These are phyloP conservation scores for Pelargonium cotyledonis DNA, from an alignment of 441 rosid genomes.

Conservation along the genomic window DNA sequence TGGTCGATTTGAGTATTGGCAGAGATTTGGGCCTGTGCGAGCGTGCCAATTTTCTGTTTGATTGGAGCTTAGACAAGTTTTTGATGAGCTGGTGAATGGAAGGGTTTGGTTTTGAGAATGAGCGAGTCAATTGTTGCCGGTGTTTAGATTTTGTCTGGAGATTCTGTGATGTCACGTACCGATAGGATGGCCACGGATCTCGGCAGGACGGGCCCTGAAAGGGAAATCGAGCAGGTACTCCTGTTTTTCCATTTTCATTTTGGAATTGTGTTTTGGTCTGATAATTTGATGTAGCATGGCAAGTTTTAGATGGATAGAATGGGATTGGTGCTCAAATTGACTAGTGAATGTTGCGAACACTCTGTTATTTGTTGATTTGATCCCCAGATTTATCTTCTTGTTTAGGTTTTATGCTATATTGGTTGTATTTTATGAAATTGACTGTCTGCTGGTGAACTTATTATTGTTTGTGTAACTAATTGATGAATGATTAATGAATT, in stretches of 20 bases:
- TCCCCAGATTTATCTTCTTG: background rate
- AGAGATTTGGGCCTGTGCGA: conserved; percentile 19
- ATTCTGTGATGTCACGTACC: conserved; percentile 39
- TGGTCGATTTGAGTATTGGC: conserved; percentile 26
- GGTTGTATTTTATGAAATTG: background rate
- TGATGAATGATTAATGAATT: background rate
- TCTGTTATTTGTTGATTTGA: background rate
- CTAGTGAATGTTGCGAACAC: background rate
- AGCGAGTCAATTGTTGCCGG: conserved; percentile 20
- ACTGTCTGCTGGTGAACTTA: background rate
- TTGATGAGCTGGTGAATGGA: conserved; percentile 29
- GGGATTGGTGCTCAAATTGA: background rate
- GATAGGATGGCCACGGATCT: conserved; percentile 87
- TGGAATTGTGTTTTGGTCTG: conserved; percentile 3
- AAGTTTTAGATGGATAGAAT: background rate
- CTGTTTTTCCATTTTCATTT: conserved; percentile 3
- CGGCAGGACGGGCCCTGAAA: conserved; percentile 64
- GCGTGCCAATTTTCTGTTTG: conserved; percentile 37
- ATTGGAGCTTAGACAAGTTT: conserved; percentile 15
- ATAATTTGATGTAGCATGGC: conserved; percentile 9
- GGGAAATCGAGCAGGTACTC: conserved; percentile 85
- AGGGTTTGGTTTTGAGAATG: conserved; percentile 31
- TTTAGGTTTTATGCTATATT: background rate
- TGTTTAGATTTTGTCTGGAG: conserved; percentile 18
- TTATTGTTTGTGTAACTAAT: background rate